Conservation (phyloP, 306 rosid genomes). For the Acacia melanoxylon region DNA sequence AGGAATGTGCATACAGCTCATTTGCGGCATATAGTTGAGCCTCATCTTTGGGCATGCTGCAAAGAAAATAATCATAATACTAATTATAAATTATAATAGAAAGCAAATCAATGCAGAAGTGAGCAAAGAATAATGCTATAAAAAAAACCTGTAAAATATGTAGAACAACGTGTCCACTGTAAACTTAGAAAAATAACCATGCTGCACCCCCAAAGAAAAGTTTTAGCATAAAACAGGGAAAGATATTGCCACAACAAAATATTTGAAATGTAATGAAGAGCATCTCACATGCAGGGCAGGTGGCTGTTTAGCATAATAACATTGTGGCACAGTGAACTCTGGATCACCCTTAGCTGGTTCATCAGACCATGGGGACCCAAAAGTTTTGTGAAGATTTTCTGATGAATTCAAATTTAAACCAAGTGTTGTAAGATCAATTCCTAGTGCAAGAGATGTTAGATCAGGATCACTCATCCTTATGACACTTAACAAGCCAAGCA, state of each 20-base stretch:
- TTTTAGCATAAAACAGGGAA: slow-evolving; percentile 21
- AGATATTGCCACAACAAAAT: slow-evolving; percentile 11
- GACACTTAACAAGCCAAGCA: slow-evolving; percentile 91
- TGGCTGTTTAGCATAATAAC: slow-evolving; percentile 82
- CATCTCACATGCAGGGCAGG: slow-evolving; percentile 71
- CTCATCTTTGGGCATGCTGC: slow-evolving; percentile 97
- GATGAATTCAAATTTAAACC: slow-evolving; percentile 93
- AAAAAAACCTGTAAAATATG: slow-evolving; percentile 85
- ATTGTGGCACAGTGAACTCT: slow-evolving; percentile 81
- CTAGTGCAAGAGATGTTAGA: slow-evolving; percentile 91
- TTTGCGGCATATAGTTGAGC: slow-evolving; percentile 86
- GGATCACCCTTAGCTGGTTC: slow-evolving; percentile 97
- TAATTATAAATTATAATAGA: slow-evolving; percentile 16
- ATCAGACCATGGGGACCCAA: slow-evolving; percentile 98
- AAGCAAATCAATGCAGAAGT: slow-evolving; percentile 23
- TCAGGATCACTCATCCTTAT: slow-evolving; percentile 93
- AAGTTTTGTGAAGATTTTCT: slow-evolving; percentile 93
- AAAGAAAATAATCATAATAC: slow-evolving; percentile 18
- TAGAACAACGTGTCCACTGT: slow-evolving; percentile 78
- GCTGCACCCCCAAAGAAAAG: slow-evolving; percentile 54
- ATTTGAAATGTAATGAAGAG: slow-evolving; percentile 1
- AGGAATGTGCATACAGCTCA: slow-evolving; percentile 71
- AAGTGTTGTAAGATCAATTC: slow-evolving; percentile 89
- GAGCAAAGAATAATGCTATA: slow-evolving; percentile 14
- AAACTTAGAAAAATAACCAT: slow-evolving; percentile 73